phyloP scores from a whole-genome alignment of 2,329 filamentous ascomycete species.

The Alternaria sp. region DNA sequence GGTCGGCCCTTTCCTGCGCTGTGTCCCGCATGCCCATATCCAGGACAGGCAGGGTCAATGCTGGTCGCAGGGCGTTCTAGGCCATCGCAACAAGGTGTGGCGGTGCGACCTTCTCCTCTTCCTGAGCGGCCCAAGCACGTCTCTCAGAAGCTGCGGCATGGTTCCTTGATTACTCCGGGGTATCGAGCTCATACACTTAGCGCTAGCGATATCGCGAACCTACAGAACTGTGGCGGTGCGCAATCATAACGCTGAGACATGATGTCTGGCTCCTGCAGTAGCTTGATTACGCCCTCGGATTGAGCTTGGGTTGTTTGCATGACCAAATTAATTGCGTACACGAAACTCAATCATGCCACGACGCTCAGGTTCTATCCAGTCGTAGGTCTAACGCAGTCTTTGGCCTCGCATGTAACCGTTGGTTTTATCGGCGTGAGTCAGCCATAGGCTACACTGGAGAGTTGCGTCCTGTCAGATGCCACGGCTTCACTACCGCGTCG shows the following conservation, averaged over 20 bases:
- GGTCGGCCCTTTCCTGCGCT: slow-evolving; percentile 21
- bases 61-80: slow-evolving; percentile 31
- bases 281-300: slow-evolving; percentile 3
- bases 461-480: slow-evolving; percentile 5
- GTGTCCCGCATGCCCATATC: slow-evolving; percentile 20
- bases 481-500: slow-evolving; percentile 9
- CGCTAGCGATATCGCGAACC: slow-evolving; percentile 9
- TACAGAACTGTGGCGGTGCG: slow-evolving; percentile 16
- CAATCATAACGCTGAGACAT: slow-evolving; percentile 3
- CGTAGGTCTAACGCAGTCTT: slow-evolving; percentile 26
- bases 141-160: slow-evolving; percentile 3
- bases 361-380: slow-evolving; percentile 5
- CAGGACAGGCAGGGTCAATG: slow-evolving; percentile 30
- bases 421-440: slow-evolving; percentile 2
- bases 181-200: not conserved
- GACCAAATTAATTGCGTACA: slow-evolving; percentile 36
- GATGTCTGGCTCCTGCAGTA: slow-evolving; percentile 15
- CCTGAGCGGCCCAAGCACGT: slow-evolving; percentile 25
- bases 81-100: slow-evolving; percentile 30
- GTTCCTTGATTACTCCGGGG: not conserved
- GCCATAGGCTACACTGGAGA: not conserved
- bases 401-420: slow-evolving; percentile 15
- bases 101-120: slow-evolving; percentile 31
- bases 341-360: slow-evolving; percentile 24
- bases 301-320: slow-evolving; percentile 11